Percentiles rank a stretch among this genome's conserved stretches.
These are phyloP conservation scores for Atkinsonella hypoxylon DNA, from an alignment of 2,329 filamentous ascomycete genomes.

Conservation along the genomic window DNA sequence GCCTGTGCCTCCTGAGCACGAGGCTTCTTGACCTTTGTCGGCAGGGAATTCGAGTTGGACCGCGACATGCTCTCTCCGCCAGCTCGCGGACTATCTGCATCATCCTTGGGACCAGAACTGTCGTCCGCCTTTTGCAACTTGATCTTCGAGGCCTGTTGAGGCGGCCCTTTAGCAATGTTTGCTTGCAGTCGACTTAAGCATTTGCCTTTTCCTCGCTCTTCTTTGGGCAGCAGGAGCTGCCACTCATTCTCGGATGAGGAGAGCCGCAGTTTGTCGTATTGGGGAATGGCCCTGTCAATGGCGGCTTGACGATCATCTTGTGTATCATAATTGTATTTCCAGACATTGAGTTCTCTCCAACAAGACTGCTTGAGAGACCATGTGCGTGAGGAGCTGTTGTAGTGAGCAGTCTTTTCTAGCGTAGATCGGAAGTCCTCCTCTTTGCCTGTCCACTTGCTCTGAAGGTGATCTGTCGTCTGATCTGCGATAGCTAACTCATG, in stretches of 20 bases:
- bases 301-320: slow-evolving; percentile 44
- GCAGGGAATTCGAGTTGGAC: slow-evolving; percentile 38
- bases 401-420: slow-evolving; percentile 47
- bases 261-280: slow-evolving; percentile 47
- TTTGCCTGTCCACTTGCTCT: slow-evolving; percentile 37
- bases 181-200: slow-evolving; percentile 50
- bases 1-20: slow-evolving; percentile 41
- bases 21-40: slow-evolving; percentile 44
- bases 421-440: slow-evolving; percentile 41
- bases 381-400: slow-evolving; percentile 33
- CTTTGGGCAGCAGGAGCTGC: slow-evolving; percentile 46
- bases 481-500: slow-evolving; percentile 48
- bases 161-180: slow-evolving; percentile 41
- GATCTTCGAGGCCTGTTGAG: slow-evolving; percentile 34
- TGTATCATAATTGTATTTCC: slow-evolving; percentile 44
- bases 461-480: slow-evolving; percentile 35
- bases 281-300: slow-evolving; percentile 47
- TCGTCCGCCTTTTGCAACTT: slow-evolving; percentile 40
- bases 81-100: slow-evolving; percentile 15
- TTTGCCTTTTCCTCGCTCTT: slow-evolving; percentile 46
- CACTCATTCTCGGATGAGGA: slow-evolving; percentile 45
- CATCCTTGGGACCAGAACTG: slow-evolving; percentile 28
- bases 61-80: slow-evolving; percentile 34
- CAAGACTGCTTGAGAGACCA: slow-evolving; percentile 45
- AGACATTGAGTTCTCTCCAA: slow-evolving; percentile 54